A percentile compares a stretch with the other conserved stretches of the same genome.
phyloP scores from a whole-genome alignment of 208 protist species.

The Trypanosoma caninum region DNA sequence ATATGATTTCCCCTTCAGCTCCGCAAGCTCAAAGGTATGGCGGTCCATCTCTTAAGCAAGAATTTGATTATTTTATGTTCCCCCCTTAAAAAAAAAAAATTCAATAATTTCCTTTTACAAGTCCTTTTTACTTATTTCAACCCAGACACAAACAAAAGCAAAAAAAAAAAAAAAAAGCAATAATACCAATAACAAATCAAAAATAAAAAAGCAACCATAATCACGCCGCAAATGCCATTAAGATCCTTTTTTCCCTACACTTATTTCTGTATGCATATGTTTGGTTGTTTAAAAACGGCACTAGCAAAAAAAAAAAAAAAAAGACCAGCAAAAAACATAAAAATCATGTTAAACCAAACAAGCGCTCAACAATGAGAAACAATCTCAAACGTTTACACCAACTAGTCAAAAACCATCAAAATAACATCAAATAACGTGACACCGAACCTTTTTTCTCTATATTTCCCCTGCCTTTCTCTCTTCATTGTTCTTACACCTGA shows the following conservation, averaged over 20 bases:
- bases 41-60: slow-evolving; percentile 30
- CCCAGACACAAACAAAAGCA: no score
- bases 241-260: background rate
- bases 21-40: slow-evolving; percentile 77
- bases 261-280: background rate
- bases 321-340: background rate
- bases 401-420: background rate
- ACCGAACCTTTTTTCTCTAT: slow-evolving; percentile 8
- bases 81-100: no score
- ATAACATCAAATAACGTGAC: background rate
- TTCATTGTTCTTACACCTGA: background rate
- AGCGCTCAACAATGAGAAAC: background rate
- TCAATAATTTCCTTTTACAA: no score
- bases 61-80: background rate
- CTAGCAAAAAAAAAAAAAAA: background rate
- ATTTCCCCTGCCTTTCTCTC: background rate
- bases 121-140: no score
- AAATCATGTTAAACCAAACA: no score
- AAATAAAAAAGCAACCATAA: no score
- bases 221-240: no score
- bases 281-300: background rate
- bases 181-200: no score
- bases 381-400: background rate
- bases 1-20: slow-evolving; percentile 50
- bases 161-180: no score